phyloP scores from a whole-genome alignment of 768 basidiomycete species.

The Crassisporium funariophilum region DNA sequence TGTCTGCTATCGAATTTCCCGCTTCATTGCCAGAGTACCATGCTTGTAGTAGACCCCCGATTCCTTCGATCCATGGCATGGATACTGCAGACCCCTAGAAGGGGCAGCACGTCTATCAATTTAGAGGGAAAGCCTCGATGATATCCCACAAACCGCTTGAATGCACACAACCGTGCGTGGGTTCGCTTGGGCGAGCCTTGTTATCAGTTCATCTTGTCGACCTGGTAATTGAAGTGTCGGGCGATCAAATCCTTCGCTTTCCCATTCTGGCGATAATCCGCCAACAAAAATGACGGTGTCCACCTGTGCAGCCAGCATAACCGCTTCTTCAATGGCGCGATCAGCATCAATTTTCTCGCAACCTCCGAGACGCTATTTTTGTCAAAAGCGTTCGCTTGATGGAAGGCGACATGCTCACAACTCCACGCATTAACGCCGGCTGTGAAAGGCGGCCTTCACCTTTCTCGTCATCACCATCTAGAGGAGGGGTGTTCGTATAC shows the following conservation, averaged over 20 bases:
- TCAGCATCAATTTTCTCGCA: constrained; percentile 62
- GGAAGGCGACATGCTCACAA: constrained; percentile 41
- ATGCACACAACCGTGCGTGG: constrained; percentile 59
- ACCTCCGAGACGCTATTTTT: constrained; percentile 61
- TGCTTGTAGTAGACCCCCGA: constrained; percentile 57
- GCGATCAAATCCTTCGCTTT: constrained; percentile 76
- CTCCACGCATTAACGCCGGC: constrained; percentile 69
- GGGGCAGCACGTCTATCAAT: constrained; percentile 3
- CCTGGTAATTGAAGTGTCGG: constrained; percentile 62
- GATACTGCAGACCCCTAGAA: constrained; percentile 64
- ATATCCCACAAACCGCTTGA: constrained; percentile 52
- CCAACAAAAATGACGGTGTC: constrained; percentile 62
- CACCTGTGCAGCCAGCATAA: constrained; percentile 49
- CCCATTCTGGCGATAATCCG: constrained; percentile 72
- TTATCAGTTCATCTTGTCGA: constrained; percentile 59
- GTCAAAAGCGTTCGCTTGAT: background rate
- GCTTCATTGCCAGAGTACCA: constrained; percentile 71
- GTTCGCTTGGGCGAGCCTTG: constrained; percentile 53
- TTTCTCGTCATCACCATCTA: constrained; percentile 43
- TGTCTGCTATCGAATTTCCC: constrained; percentile 66
- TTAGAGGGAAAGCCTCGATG: background rate
- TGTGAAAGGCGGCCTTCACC: constrained; percentile 51
- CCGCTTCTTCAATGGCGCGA: constrained; percentile 57
- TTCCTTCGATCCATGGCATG: constrained; percentile 72
- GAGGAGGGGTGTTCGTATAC: constrained; percentile 63